Percentiles rank a stretch among this genome's conserved stretches.
phyloP scores from a whole-genome alignment of 805 yeast genomes.

The Metschnikowia matae region DNA sequence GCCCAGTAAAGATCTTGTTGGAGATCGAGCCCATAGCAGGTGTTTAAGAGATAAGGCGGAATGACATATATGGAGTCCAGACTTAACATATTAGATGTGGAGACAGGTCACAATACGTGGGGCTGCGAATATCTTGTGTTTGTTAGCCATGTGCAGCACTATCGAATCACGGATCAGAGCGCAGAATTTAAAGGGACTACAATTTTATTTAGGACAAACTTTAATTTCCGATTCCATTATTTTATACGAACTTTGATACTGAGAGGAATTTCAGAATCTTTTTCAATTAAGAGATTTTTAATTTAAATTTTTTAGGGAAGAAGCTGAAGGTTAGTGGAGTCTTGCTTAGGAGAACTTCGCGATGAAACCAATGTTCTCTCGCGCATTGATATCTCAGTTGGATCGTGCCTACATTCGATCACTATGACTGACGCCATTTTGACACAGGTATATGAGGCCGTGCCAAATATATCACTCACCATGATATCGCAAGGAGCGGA shows the following conservation, averaged over 20 bases:
- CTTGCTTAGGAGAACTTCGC: not conserved
- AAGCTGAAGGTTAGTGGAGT: not conserved
- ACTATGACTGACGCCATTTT: constrained; percentile 55
- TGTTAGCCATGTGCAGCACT: constrained; percentile 4
- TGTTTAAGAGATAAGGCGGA: constrained; percentile 41
- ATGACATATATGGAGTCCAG: constrained; percentile 28
- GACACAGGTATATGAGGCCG: constrained; percentile 35
- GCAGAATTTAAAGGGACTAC: not conserved
- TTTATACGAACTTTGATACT: no score
- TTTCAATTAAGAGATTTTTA: not conserved
- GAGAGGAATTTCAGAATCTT: no score
- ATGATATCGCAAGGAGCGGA: constrained; percentile 88
- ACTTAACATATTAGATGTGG: constrained; percentile 9
- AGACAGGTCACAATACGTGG: constrained; percentile 3
- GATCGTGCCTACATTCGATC: not conserved
- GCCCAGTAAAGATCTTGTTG: constrained; percentile 22
- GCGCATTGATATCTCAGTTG: not conserved
- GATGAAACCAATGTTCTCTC: not conserved
- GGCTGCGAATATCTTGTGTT: constrained; percentile 4
- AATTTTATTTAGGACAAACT: no score
- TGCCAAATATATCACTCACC: constrained; percentile 48
- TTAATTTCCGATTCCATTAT: no score
- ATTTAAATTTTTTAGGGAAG: not conserved
- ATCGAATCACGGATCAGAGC: not conserved
- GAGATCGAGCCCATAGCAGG: constrained; percentile 33